Conservation (phyloP, 2,329 filamentous ascomycete species). For the Taxawa tesnikishii region DNA sequence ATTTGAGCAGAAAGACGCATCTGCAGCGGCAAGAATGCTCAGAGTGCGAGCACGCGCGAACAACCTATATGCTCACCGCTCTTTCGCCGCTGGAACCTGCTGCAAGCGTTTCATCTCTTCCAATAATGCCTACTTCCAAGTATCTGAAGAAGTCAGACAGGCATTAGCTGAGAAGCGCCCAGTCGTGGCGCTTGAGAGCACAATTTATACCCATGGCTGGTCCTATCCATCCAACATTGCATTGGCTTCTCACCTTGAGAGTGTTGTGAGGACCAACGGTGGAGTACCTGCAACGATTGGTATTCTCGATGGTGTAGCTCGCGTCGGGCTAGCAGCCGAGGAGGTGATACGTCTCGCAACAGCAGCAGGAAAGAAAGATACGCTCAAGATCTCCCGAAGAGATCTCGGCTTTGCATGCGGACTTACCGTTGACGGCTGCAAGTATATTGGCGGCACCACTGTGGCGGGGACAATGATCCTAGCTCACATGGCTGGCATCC, state of each 20-base stretch:
- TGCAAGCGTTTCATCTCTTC: slow-evolving; percentile 2
- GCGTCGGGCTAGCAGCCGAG: slow-evolving; percentile 60
- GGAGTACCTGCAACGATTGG: slow-evolving; percentile 85
- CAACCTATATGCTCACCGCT: neutral
- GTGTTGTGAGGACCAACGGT: slow-evolving; percentile 67
- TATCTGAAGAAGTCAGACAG: slow-evolving; percentile 73
- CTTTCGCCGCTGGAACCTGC: neutral
- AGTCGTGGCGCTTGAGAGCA: slow-evolving; percentile 86
- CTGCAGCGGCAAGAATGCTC: too few species aligned
- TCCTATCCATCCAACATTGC: slow-evolving; percentile 62
- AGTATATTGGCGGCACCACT: slow-evolving; percentile 79
- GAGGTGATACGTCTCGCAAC: slow-evolving; percentile 61
- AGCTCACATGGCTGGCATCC: slow-evolving; percentile 74
- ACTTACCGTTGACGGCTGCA: slow-evolving; percentile 53
- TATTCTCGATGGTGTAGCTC: slow-evolving; percentile 69
- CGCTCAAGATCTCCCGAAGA: slow-evolving; percentile 73
- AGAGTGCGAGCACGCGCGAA: slow-evolving; percentile 1
- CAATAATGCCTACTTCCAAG: slow-evolving; percentile 41
- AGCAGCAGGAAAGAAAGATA: slow-evolving; percentile 43
- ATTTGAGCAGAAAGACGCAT: too few species aligned
- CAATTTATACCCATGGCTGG: slow-evolving; percentile 88
- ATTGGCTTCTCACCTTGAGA: slow-evolving; percentile 68
- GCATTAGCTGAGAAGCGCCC: slow-evolving; percentile 64
- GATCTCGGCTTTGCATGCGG: slow-evolving; percentile 76
- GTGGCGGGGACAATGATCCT: slow-evolving; percentile 89